Percentiles rank a stretch among this genome's conserved stretches.
phyloP scores from a whole-genome alignment of 1,139 yeast species.

The Blastobotrys serpentis region DNA sequence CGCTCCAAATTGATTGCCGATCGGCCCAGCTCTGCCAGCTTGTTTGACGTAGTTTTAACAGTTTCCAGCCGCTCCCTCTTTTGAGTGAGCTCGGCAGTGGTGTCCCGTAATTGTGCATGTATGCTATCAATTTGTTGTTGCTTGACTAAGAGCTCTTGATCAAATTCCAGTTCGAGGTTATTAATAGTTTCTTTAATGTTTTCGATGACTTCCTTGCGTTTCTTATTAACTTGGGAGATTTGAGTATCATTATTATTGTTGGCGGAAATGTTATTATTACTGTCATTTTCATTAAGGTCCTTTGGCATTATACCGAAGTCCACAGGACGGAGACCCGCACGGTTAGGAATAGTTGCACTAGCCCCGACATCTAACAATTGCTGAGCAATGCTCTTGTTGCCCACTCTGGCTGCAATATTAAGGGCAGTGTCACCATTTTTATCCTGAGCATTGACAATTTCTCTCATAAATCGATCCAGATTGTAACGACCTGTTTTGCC shows the following conservation, averaged over 20 bases:
- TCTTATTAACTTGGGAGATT: constrained; percentile 29
- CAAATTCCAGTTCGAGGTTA: constrained; percentile 46
- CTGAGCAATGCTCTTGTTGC: constrained; percentile 76
- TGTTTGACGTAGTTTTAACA: constrained; percentile 43
- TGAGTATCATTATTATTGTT: not conserved
- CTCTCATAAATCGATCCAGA: constrained; percentile 60
- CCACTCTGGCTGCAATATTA: constrained; percentile 87
- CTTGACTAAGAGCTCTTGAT: constrained; percentile 48
- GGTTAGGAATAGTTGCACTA: constrained; percentile 71
- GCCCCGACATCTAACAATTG: constrained; percentile 85
- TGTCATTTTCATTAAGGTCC: not conserved
- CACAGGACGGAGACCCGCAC: constrained; percentile 78
- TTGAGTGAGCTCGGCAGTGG: constrained; percentile 48
- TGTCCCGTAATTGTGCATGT: constrained; percentile 49
- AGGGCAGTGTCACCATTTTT: constrained; percentile 81
- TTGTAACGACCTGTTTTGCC: constrained; percentile 46
- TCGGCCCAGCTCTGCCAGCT: constrained; percentile 49
- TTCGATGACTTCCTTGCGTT: constrained; percentile 44
- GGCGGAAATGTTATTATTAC: not conserved
- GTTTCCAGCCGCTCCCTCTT: constrained; percentile 47
- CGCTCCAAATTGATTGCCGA: constrained; percentile 54
- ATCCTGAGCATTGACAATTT: constrained; percentile 75
- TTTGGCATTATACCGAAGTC: constrained; percentile 67
- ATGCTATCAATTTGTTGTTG: constrained; percentile 47
- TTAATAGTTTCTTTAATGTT: constrained; percentile 42